Evolutionary conservation across 1,139 yeast species (phyloP), one percentile per base, ranked within the genome.

Genomic region (Hemisphaericaspora xylofermentans): DNA sequence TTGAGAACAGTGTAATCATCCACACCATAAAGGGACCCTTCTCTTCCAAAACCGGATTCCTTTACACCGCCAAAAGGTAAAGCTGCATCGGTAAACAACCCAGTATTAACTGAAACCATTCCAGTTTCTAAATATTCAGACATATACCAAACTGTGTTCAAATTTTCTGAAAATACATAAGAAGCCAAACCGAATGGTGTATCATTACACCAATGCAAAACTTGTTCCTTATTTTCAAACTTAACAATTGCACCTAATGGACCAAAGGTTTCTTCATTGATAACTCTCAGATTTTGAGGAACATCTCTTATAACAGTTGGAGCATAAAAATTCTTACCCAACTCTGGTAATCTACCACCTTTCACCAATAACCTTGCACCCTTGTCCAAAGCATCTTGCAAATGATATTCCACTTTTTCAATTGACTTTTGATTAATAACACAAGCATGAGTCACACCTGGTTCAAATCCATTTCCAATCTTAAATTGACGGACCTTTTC

Each of bases 131-230:
- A 57, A 31, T 52, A 62, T 49, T 69, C 74, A 12, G 71, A 64
- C 53, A 69, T 62, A 29, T 77, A 71, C 69, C 82, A 78, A 13
- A 84, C 69, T 33, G 82, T 82, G 47, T 77, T 68, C 43, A 84
- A 63, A 44, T 57, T 65, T 45, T 66, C 67, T 4, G 74, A 58
- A 52, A 63, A 71, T 9, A 72, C 60, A 54, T 71, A 71, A 2
- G 75, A 69, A 6, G 77, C 74, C 52, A 72, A 69, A 12, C 78
- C 78, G 40, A 57, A 68, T 10, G 65, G 67, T 16, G 75, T 61
- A 43, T 64, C 67, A 48, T 72, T 72, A 46, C 74, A 66, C 49
- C 54, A 56, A 13, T 51, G 40, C 21, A 72, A 49, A 1, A 67
- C 77, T 48, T 72, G 71, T 38, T 70, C 73, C 44, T 63, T 66